Conservation (phyloP, 2,329 filamentous ascomycete genomes). For the Fusarium equiseti region DNA sequence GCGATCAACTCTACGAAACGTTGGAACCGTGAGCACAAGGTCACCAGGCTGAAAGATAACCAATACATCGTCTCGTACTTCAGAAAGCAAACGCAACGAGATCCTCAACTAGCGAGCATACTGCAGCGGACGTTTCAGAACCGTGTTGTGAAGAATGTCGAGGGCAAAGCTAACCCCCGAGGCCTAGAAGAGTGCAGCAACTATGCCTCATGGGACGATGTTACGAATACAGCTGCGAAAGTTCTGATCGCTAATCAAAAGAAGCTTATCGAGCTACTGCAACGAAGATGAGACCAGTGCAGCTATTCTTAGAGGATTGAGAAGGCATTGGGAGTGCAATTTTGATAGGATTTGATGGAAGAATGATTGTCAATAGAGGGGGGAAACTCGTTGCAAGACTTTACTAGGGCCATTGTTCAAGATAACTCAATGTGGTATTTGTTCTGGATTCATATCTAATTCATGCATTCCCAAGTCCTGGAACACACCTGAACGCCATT, state of each 20-base stretch:
- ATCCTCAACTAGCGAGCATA: constrained; percentile 50
- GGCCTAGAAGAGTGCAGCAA: constrained; percentile 53
- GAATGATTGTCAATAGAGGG: not conserved
- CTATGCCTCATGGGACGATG: constrained; percentile 51
- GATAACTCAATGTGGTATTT: constrained; percentile 37
- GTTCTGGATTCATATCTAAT: constrained; percentile 24
- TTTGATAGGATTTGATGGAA: not conserved
- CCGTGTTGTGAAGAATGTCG: constrained; percentile 36
- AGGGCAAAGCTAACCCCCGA: constrained; percentile 27
- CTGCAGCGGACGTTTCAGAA: constrained; percentile 51
- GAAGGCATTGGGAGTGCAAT: not conserved
- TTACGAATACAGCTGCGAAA: constrained; percentile 51
- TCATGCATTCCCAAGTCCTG: constrained; percentile 20
- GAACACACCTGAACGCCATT: constrained; percentile 37
- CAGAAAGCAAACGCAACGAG: constrained; percentile 53
- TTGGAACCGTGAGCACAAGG: constrained; percentile 56
- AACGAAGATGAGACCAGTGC: constrained; percentile 2
- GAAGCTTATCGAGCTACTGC: constrained; percentile 39
- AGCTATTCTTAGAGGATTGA: not conserved
- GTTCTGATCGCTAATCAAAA: constrained; percentile 47
- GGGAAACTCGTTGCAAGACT: not conserved
- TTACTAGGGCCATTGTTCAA: constrained; percentile 10
- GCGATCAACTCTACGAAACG: constrained; percentile 54
- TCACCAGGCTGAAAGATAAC: constrained; percentile 48
- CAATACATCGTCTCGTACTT: constrained; percentile 52